Evolutionary conservation across 208 protist species (phyloP), one percentile per base, ranked within the genome.

Genomic region (Leishmania gerbilli): DNA sequence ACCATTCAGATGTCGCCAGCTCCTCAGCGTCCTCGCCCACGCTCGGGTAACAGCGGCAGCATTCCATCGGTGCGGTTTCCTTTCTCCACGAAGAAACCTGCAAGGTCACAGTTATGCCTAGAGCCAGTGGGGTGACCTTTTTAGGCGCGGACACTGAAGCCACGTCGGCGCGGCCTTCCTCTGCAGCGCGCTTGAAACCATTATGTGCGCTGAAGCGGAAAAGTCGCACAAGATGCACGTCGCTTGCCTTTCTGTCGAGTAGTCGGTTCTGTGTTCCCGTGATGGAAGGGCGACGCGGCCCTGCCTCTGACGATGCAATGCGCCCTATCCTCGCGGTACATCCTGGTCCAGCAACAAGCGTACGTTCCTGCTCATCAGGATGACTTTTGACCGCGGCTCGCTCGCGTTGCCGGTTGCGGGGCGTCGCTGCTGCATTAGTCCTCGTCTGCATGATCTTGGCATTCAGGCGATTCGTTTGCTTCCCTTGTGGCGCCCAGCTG

Each of bases 271-370:
- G 55, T 76, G 83, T 37, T 58, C 69, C 82, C 69, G 34, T 88
- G 21, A 81, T 91, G 56, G 51, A 49, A 11, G 68, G 82, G 24
- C 83, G 84, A 42, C 31, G 74, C 8, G 19, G 51, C 21, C 69
- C 67, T 11, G 83, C 90, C 24, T 90, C 86, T 71, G 86, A 95
- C 15, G 87, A 94, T 84, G 97, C 97, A 93, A 87, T 40, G 53
- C 84, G 80, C 27, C 91, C 94, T 3, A 21, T 76, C 31, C 53
- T 40, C n/a, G 47, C 13, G 15, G 3, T 9, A 19, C 15, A 3
- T 55, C 13, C 13, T 55, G 51, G 15, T 0, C 15, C 51, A 0
- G 9, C 45, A 11, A 47, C 45, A 47, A 3, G 40, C 40, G 45
- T 9, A 13, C 51, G 0, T 9, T 9, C 1, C 15, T 19, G 2